These are phyloP conservation scores for Actinomortierella wolfii DNA, from an alignment of 371 early-diverging fungal genomes.

Conservation along the genomic window DNA sequence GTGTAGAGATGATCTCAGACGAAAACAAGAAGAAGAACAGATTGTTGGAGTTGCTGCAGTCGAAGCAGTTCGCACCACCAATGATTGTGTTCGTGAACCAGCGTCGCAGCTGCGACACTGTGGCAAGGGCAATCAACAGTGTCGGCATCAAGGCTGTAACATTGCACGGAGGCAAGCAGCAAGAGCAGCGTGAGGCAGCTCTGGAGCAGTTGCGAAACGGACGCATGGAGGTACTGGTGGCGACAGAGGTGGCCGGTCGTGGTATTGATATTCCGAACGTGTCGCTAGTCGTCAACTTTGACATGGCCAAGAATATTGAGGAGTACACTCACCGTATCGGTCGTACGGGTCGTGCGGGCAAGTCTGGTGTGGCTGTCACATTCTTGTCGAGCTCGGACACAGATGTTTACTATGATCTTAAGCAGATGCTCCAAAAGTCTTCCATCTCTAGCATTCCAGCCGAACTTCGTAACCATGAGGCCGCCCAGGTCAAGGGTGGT, in stretches of 20 bases:
- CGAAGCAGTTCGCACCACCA: slow-evolving; percentile 75
- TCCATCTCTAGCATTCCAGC: slow-evolving; percentile 81
- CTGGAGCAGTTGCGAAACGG: slow-evolving; percentile 78
- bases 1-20: slow-evolving; percentile 90
- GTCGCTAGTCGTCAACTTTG: slow-evolving; percentile 96
- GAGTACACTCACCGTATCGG: slow-evolving; percentile 98
- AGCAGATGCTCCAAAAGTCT: slow-evolving; percentile 86
- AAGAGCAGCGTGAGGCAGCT: slow-evolving; percentile 88
- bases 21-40: slow-evolving; percentile 85
- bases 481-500: slow-evolving; percentile 68
- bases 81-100: slow-evolving; percentile 98
- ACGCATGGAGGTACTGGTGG: slow-evolving; percentile 80
- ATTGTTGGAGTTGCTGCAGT: slow-evolving; percentile 74
- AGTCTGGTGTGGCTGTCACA: slow-evolving; percentile 92
- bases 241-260: slow-evolving; percentile 98
- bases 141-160: slow-evolving; percentile 77
- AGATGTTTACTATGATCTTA: slow-evolving; percentile 91
- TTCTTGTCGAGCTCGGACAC: slow-evolving; percentile 80
- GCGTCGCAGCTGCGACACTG: slow-evolving; percentile 84
- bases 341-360: slow-evolving; percentile 97
- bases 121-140: slow-evolving; percentile 74
- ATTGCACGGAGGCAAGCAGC: slow-evolving; percentile 95
- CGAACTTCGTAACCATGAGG: slow-evolving; percentile 88
- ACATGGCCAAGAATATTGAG: slow-evolving; percentile 97
- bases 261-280: slow-evolving; percentile 99